Evolutionary conservation across 208 protist genomes (phyloP).

Genomic region (Wallacemonas rigidus): DNA sequence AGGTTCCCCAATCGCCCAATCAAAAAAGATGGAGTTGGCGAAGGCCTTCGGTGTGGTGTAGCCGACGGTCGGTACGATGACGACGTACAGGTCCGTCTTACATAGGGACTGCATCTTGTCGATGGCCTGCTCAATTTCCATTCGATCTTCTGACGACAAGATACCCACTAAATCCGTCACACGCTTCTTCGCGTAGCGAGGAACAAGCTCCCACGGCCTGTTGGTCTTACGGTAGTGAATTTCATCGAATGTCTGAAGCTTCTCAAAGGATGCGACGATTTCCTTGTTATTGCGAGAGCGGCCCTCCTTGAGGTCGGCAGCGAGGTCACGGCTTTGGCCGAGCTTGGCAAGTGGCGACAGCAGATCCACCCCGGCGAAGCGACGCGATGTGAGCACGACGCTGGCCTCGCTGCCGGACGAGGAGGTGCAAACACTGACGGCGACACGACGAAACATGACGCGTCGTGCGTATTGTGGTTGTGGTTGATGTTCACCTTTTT

Average conservation of each 20-base stretch:
- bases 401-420: background rate
- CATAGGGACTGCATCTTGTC: constrained; percentile 87
- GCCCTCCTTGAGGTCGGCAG: constrained; percentile 69
- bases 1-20: constrained; percentile 83
- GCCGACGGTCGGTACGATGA: constrained; percentile 85
- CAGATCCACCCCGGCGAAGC: constrained; percentile 66
- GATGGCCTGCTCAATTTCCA: constrained; percentile 89
- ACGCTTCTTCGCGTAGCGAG: constrained; percentile 79
- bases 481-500: background rate
- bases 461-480: background rate
- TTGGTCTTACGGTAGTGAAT: constrained; percentile 85
- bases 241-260: constrained; percentile 81
- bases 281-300: constrained; percentile 81
- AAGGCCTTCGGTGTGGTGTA: constrained; percentile 81
- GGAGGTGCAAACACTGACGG: constrained; percentile 20
- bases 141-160: constrained; percentile 75
- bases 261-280: constrained; percentile 79
- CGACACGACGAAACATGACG: constrained; percentile 9
- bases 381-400: constrained; percentile 20
- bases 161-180: constrained; percentile 85
- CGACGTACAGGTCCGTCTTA: constrained; percentile 80
- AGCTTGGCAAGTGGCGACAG: constrained; percentile 79
- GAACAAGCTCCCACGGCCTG: constrained; percentile 84
- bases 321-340: constrained; percentile 78
- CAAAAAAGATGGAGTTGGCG: constrained; percentile 84